Conservation (phyloP, 139 green algal genomes). For the Coelastrella sp. region DNA sequence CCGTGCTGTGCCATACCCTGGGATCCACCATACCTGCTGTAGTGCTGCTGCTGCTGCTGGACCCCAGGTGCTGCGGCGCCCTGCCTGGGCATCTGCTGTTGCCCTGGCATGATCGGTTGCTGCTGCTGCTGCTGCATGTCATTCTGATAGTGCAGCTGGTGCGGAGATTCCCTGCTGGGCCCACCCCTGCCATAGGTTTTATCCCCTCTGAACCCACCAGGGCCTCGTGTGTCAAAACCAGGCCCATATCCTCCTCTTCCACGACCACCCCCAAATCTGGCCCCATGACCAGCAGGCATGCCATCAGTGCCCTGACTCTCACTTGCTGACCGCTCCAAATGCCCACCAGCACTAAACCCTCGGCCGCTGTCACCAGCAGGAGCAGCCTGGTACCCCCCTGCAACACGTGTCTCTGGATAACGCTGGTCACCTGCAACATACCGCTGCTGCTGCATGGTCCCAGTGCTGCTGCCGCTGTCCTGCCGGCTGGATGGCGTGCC, state of each 20-base stretch:
- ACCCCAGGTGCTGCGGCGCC: not conserved
- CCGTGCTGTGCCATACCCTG: not conserved
- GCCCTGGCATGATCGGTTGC: not conserved
- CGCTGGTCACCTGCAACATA: constrained; percentile 10
- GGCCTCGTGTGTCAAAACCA: not conserved
- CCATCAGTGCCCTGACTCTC: not conserved
- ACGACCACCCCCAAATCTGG: not conserved
- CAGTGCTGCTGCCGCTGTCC: constrained; percentile 17
- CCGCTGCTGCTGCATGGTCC: constrained; percentile 36
- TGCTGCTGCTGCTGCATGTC: constrained; percentile 36
- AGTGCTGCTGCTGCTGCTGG: constrained; percentile 30
- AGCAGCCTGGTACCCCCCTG: not conserved
- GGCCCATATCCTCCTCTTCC: not conserved
- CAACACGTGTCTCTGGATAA: not conserved
- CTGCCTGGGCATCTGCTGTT: constrained; percentile 27
- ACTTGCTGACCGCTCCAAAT: not conserved
- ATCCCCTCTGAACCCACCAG: not conserved
- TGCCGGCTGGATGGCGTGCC: not conserved
- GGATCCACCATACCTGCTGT: not conserved
- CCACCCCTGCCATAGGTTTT: not conserved
- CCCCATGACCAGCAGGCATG: not conserved
- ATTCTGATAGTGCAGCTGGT: constrained; percentile 4
- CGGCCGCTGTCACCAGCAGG: not conserved
- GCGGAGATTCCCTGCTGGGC: not conserved
- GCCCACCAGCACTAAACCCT: not conserved